phyloP scores from a whole-genome alignment of 768 basidiomycete species.

The Tephrocybe rancida region DNA sequence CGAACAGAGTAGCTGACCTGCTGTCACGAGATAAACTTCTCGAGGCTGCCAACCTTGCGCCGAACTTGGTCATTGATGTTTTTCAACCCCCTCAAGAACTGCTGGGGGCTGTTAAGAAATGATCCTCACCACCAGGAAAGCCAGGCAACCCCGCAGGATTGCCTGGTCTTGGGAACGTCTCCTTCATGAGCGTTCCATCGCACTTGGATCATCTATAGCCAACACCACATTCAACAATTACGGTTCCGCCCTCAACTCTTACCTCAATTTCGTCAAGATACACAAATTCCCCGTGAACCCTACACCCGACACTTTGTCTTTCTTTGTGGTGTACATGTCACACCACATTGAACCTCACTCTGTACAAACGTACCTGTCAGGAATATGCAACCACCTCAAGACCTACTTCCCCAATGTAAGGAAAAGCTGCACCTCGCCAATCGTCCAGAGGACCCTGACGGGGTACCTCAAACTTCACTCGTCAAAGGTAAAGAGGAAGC shows the following conservation, averaged over 20 bases:
- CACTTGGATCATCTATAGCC: slow-evolving; percentile 22
- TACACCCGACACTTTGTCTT: no score
- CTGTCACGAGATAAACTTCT: neutral
- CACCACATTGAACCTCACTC: neutral
- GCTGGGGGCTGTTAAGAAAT: neutral
- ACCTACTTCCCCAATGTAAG: neutral
- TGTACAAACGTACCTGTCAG: neutral
- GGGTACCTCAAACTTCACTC: neutral
- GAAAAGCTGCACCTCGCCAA: neutral
- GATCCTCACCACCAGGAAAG: no score
- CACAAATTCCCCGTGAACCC: neutral
- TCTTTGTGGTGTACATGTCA: slow-evolving; percentile 1
- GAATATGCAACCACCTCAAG: neutral
- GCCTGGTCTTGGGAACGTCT: slow-evolving; percentile 30
- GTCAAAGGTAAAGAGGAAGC: neutral
- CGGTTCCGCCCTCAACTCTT: slow-evolving; percentile 32
- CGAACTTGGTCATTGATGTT: neutral
- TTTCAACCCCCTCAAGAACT: neutral
- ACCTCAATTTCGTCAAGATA: slow-evolving; percentile 30
- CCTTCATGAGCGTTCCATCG: slow-evolving; percentile 23
- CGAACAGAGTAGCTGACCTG: neutral
- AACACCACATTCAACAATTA: slow-evolving; percentile 25
- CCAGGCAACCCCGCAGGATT: slow-evolving; percentile 1
- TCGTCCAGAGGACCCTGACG: neutral
- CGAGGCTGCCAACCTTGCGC: neutral